Conservation (phyloP, 148 eudicot genomes). For the Oxyria digyna region DNA sequence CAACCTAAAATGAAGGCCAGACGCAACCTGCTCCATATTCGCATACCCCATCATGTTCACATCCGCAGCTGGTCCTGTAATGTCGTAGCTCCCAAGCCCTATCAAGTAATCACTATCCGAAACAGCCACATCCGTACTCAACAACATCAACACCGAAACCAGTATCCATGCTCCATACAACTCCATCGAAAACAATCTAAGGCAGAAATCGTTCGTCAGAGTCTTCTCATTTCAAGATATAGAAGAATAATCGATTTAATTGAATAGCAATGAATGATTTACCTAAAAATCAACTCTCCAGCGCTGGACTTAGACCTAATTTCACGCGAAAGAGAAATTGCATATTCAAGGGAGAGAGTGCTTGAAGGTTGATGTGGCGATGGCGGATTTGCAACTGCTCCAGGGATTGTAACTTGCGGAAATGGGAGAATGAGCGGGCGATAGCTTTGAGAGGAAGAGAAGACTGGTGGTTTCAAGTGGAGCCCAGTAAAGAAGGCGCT, state of each 20-base stretch:
- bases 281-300: background rate
- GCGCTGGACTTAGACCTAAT: background rate
- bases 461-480: constrained; percentile 1
- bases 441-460: background rate
- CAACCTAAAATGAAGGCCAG: constrained; percentile 86
- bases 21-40: constrained; percentile 52
- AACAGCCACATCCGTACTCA: constrained; percentile 18
- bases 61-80: constrained; percentile 98
- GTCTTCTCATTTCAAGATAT: background rate
- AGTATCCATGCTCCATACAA: background rate
- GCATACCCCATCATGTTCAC: constrained; percentile 99
- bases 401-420: background rate
- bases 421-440: background rate
- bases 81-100: constrained; percentile 98
- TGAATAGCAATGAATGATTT: background rate
- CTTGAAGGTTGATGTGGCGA: background rate
- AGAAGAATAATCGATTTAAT: background rate
- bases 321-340: background rate
- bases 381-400: background rate
- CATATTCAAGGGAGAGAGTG: background rate
- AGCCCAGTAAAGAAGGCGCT: too few relatives aligned
- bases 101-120: constrained; percentile 59
- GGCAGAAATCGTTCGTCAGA: background rate
- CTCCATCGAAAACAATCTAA: background rate
- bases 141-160: constrained; percentile 7